Percentiles rank a stretch among this genome's conserved stretches.
Conservation (phyloP, 805 yeast species). For the Clavispora santaluciae region DNA sequence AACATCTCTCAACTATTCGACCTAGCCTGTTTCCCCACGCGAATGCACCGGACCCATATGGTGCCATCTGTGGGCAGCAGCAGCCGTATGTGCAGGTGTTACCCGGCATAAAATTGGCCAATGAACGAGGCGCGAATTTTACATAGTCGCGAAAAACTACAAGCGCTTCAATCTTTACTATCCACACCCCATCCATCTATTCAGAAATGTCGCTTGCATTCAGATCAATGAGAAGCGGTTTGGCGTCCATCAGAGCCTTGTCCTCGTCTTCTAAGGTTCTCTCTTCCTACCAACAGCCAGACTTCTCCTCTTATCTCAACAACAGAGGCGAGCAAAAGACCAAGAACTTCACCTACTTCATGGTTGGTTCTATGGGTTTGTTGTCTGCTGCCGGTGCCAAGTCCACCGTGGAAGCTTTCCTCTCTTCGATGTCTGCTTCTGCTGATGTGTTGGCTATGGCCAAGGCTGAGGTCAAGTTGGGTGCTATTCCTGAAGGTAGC, state of each 20-base stretch:
- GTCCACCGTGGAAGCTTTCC: conserved; percentile 90
- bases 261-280: conserved; percentile 50
- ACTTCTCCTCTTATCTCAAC: conserved; percentile 76
- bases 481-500: conserved; percentile 94
- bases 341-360: conserved; percentile 90
- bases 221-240: conserved; percentile 41
- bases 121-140: conserved; percentile 18
- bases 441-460: conserved; percentile 99
- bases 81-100: conserved; percentile 9
- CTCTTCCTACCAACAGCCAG: conserved; percentile 87
- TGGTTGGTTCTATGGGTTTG: conserved; percentile 94
- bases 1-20: no score
- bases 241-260: conserved; percentile 45
- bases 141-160: conserved; percentile 5
- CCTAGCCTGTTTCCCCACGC: no score
- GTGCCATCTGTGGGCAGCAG: no score
- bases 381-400: conserved; percentile 92
- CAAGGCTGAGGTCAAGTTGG: conserved; percentile 90
- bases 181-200: background rate
- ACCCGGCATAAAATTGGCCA: conserved; percentile 18
- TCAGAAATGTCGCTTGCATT: conserved; percentile 33
- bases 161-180: background rate
- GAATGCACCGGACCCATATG: no score
- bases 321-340: conserved; percentile 60
- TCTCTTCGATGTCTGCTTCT: conserved; percentile 93